These are phyloP conservation scores for Nigrospora oryzae DNA, from an alignment of 2,329 filamentous ascomycete species.

Conservation along the genomic window DNA sequence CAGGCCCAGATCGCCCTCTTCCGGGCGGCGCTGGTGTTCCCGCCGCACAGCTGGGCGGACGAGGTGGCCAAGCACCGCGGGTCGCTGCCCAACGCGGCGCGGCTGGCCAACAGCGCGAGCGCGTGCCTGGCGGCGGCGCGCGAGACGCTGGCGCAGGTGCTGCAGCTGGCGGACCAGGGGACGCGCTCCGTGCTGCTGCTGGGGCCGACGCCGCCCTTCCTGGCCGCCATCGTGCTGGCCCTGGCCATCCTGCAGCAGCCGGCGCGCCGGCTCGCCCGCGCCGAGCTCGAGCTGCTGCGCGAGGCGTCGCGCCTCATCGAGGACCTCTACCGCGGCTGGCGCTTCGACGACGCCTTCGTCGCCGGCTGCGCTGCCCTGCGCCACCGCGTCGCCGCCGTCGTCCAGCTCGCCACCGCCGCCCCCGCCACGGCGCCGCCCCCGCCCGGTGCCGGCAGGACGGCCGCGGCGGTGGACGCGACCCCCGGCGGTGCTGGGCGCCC, in stretches of 20 bases:
- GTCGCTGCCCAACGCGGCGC: constrained; percentile 3
- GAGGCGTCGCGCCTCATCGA: constrained; percentile 9
- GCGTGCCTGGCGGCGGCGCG: constrained; percentile 6
- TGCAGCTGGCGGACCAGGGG: constrained; percentile 7
- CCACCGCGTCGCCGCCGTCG: background rate
- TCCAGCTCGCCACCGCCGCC: too few species aligned
- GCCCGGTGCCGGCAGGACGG: too few species aligned
- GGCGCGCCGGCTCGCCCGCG: constrained; percentile 8
- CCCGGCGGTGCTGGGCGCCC: too few species aligned
- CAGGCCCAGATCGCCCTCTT: constrained; percentile 10
- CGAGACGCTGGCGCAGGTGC: constrained; percentile 3
- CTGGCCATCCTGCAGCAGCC: constrained; percentile 10
- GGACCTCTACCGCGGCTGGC: constrained; percentile 5
- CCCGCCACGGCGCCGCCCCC: too few species aligned
- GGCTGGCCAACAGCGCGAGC: constrained; percentile 5
- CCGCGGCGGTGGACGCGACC: too few species aligned
- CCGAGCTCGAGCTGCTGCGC: constrained; percentile 10
- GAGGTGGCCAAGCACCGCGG: constrained; percentile 6
- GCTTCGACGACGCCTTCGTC: background rate
- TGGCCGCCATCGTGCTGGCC: constrained; percentile 10
- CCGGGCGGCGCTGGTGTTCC: constrained; percentile 9
- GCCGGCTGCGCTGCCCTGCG: background rate
- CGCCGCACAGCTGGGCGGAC: constrained; percentile 6
- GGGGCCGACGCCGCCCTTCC: constrained; percentile 7
- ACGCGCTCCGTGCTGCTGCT: constrained; percentile 5